Base-by-base conservation (phyloP, 495 filamentous ascomycete genomes). In the Penicillium pulvis region DNA sequence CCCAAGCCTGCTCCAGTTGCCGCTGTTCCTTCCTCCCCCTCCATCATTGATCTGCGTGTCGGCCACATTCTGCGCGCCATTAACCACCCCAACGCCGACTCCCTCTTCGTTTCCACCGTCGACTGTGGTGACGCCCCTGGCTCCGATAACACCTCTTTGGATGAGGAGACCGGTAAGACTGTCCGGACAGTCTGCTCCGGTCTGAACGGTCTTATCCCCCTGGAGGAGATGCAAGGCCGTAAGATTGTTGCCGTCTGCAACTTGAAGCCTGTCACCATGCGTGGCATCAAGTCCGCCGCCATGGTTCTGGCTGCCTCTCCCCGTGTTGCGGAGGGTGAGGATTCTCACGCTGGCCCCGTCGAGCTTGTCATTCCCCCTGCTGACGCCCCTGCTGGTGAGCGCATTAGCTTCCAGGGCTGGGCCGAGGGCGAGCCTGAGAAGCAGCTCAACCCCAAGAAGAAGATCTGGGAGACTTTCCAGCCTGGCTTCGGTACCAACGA, bases 281-380 rank as follows among this genome's bases (percentile, higher is more conserved):
- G 95, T 39, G 93, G 95, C 56, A 90, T 98, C 77, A 97, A 97
- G 79, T 94, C 90, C 48, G 83, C 79, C 36, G 94, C 94, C 56
- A 97, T 98, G 95, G 94, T 98, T 12, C 81, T 98, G 26, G 95
- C 95, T 16, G 94, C 94, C 16, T 97, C 93, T 12, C 94, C 93
- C 12, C 77, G 83, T 49, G 75, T 89, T 33, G 73, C 74, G 7
- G 90, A 93, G 65, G 93, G 91, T 26, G 89, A 80, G 44, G 93
- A 96, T 67, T 82, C 87, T 55, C 93, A 96, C 78, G 87, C 85
- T 63, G 92, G 93, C 4, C 91, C 91, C 26, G 91, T 98, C 57
- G 94, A 98, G 80, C 84, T 98, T 35, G 93, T 97, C 31, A 87
- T 77, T 53, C 94, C 94, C 2, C 94, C 95, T 2, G 79, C 76